Evolutionary conservation across 192 early-diverging fungal genomes (phyloP), one percentile per base, ranked within the genome.

Genomic region (Entrophospora sp.): DNA sequence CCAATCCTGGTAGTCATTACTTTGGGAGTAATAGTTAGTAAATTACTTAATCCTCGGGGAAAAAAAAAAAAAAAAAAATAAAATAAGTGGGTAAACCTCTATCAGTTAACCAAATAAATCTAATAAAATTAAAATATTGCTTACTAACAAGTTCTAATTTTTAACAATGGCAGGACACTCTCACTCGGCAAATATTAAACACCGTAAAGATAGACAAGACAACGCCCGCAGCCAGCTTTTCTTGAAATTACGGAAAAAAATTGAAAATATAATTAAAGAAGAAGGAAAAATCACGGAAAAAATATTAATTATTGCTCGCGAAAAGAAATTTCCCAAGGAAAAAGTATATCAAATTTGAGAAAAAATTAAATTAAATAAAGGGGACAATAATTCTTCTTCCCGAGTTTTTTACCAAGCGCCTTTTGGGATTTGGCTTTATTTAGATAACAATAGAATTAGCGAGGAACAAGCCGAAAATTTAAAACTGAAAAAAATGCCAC

Each of bases 321-420:
- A 52, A 28, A 52, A 52, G 18, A 5, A 52, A 52, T 52, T 52
- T 52, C 49, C 49, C 49, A 52, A 52, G 27, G 49, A 52, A 52
- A 52, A 52, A 52, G 49, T 52, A 4, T 52, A 52, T 28, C 49
- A 52, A 7, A 52, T 52, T 28, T 52, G 49, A 52, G 49, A 52
- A 52, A 52, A 52, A 30, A 30, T 52, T 52, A 52, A 52, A 42
- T n/a, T n/a, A n/a, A 42, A 16, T 42, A 12, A 3, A 52, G 8
- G 7, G 24, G 49, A 52, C 13, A 52, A 2, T 25, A 52, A 31
- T 1, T 31, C 1, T 30, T 52, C 14, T 14, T 0, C 24, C 3
- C 27, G 1, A 3, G 14, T 16, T 52, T 22, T 52, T 28, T 52
- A 30, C 27, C 49, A 52, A 9, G 49, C 49, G 2, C 49, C 49